Percentiles rank a stretch among this genome's conserved stretches.
Conservation (phyloP, 2,329 filamentous ascomycete genomes). For the Aspergillus udagawae region DNA sequence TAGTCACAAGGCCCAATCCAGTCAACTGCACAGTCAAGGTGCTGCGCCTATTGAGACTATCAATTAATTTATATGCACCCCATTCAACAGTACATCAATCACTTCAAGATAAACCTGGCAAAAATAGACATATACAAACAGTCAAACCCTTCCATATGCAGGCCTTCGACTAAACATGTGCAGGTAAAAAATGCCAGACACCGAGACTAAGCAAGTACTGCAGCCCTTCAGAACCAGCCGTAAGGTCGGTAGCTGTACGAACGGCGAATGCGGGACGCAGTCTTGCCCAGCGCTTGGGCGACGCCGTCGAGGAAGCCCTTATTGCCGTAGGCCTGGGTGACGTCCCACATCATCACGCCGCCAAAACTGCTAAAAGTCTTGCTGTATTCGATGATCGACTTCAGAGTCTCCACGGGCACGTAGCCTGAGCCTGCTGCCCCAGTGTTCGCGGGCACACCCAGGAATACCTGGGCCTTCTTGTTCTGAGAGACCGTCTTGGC, state of each 20-base stretch:
- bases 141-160: not conserved
- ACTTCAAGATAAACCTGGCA: not conserved
- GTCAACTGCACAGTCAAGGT: not conserved
- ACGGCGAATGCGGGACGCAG: conserved; percentile 3
- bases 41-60: not conserved
- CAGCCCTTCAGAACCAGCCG: not conserved
- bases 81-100: not conserved
- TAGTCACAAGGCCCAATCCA: not conserved
- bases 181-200: not conserved
- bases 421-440: conserved; percentile 57
- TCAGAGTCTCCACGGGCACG: conserved; percentile 44
- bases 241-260: not conserved
- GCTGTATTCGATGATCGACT: conserved; percentile 50
- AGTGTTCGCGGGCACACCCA: conserved; percentile 57
- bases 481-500: conserved; percentile 56
- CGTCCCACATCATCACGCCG: conserved; percentile 68
- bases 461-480: conserved; percentile 56
- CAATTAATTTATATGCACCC: not conserved
- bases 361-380: conserved; percentile 59
- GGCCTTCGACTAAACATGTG: not conserved
- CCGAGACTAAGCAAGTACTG: not conserved
- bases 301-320: conserved; percentile 51
- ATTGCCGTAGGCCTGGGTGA: conserved; percentile 58
- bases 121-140: not conserved
- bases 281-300: conserved; percentile 28